Evolutionary conservation across 768 basidiomycete genomes (phyloP).

Genomic region (Flagelloscypha sp.): DNA sequence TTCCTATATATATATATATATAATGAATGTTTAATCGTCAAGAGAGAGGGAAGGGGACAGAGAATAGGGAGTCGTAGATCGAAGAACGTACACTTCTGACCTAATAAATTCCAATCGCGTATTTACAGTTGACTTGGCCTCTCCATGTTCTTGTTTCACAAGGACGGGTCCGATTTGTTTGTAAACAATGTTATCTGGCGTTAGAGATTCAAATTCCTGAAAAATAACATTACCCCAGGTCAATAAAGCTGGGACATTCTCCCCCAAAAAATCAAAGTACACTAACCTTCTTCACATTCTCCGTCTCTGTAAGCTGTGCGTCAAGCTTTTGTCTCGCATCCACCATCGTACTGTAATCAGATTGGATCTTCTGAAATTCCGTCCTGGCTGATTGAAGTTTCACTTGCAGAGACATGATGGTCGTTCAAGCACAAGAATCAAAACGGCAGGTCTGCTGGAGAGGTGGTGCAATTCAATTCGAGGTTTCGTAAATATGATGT

Average conservation of each 20-base stretch:
- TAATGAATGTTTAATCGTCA: slow-evolving; percentile 5
- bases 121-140: slow-evolving; percentile 83
- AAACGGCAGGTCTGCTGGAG: too few relatives aligned
- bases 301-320: slow-evolving; percentile 85
- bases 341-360: slow-evolving; percentile 61
- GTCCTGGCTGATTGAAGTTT: slow-evolving; percentile 59
- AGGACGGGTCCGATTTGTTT: slow-evolving; percentile 90
- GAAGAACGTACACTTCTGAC: slow-evolving; percentile 66
- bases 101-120: slow-evolving; percentile 85
- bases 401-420: slow-evolving; percentile 45
- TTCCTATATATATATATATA: slow-evolving; percentile 43
- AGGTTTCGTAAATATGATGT: too few relatives aligned
- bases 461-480: too few relatives aligned
- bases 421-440: too few relatives aligned
- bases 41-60: not conserved
- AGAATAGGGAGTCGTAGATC: not conserved
- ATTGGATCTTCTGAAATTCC: slow-evolving; percentile 78
- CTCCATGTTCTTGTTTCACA: slow-evolving; percentile 79
- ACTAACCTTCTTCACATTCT: slow-evolving; percentile 78
- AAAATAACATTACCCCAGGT: slow-evolving; percentile 1
- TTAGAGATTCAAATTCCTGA: slow-evolving; percentile 77
- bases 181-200: slow-evolving; percentile 72
- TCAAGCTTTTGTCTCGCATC: slow-evolving; percentile 84
- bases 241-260: not conserved
- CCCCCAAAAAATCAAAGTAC: not conserved